A percentile compares a stretch with the other conserved stretches of the same genome.
Evolutionary conservation across 345 rosid species (phyloP).

Genomic region (Eucalyptus polyanthemos): DNA sequence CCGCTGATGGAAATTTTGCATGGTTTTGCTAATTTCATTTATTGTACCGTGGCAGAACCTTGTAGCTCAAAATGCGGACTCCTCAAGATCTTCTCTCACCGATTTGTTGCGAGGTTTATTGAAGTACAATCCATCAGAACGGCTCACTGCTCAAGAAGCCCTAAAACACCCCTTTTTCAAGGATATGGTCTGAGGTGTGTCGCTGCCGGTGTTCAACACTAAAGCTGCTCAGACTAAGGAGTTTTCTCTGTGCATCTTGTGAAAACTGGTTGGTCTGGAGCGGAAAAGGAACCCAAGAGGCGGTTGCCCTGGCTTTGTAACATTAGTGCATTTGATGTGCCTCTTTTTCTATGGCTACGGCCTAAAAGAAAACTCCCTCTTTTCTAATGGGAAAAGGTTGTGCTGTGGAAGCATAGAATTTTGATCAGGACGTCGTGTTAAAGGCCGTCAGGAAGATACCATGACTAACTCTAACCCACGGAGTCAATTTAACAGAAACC

Average conservation of each 20-base stretch:
- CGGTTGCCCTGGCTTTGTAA: background rate
- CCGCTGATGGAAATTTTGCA: background rate
- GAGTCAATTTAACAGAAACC: background rate
- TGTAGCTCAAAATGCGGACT: constrained; percentile 34
- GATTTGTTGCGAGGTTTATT: constrained; percentile 55
- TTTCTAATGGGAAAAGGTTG: background rate
- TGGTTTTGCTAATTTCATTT: background rate
- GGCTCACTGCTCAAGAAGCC: constrained; percentile 58
- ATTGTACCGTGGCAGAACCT: constrained; percentile 27
- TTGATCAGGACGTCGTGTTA: background rate
- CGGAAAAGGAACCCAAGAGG: background rate
- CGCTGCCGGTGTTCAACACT: background rate
- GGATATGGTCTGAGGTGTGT: constrained; percentile 1
- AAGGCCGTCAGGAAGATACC: background rate
- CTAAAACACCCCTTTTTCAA: constrained; percentile 65
- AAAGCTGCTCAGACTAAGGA: background rate
- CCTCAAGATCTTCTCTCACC: constrained; percentile 23
- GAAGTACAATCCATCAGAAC: constrained; percentile 56
- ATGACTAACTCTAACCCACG: background rate
- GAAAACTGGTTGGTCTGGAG: background rate
- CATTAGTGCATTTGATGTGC: background rate
- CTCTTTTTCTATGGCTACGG: background rate
- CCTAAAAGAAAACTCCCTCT: background rate
- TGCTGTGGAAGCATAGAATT: background rate
- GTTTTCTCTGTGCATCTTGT: background rate